phyloP scores from a whole-genome alignment of 805 yeast species.

The Teunomyces barrocoloradensis region DNA sequence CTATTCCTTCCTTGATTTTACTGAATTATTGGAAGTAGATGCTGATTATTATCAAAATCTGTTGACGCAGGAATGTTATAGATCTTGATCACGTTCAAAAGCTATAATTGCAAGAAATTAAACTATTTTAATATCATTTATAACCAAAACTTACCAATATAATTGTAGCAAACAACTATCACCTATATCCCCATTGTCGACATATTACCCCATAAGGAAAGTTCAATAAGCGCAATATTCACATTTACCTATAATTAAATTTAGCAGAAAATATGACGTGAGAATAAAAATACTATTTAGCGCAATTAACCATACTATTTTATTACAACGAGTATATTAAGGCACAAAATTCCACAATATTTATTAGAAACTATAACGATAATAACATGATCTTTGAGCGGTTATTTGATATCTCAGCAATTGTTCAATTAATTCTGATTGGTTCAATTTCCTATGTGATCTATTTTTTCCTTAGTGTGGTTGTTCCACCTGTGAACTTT shows the following conservation, averaged over 20 bases:
- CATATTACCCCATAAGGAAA: background rate
- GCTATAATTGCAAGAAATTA: background rate
- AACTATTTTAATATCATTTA: no score
- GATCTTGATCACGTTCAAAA: background rate
- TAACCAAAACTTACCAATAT: no score
- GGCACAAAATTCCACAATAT: background rate
- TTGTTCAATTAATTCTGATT: constrained; percentile 1
- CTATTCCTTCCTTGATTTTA: background rate
- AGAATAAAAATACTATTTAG: background rate
- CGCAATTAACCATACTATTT: background rate
- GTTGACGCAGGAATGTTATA: background rate
- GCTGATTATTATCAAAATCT: background rate
- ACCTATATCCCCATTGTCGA: no score
- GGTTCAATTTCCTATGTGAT: background rate
- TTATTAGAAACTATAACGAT: background rate
- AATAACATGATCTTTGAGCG: background rate
- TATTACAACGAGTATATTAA: background rate
- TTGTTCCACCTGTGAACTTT: constrained; percentile 49
- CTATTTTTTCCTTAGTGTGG: constrained; percentile 9
- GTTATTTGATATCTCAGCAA: background rate
- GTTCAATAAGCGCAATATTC: background rate
- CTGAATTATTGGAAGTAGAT: background rate
- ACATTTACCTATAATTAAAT: background rate
- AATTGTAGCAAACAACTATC: no score
- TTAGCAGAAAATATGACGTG: background rate